Conservation (phyloP, 768 basidiomycete species). For the Boletus rubescentipes region DNA sequence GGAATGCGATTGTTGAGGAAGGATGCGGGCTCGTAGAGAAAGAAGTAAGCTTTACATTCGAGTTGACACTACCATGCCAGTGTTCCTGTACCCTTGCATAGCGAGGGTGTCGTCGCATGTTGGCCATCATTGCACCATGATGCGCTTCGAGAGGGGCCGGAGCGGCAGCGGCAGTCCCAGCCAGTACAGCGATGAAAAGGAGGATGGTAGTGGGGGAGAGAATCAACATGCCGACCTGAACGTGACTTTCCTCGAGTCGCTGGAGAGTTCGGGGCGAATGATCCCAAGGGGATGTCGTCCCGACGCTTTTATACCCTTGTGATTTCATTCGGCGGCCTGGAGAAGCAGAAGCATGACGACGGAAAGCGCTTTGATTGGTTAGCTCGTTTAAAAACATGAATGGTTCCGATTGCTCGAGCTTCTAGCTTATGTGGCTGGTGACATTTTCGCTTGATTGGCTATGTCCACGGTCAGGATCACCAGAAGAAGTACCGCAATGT, state of each 20-base stretch:
- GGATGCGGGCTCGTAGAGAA: not conserved
- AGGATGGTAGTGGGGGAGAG: not conserved
- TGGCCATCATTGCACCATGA: not conserved
- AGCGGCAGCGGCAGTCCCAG: not conserved
- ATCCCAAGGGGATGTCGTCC: not conserved
- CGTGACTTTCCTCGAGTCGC: not conserved
- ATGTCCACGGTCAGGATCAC: too few relatives aligned
- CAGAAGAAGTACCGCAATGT: not conserved
- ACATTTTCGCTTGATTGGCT: not conserved
- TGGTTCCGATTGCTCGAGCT: not conserved
- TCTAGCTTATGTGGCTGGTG: not conserved
- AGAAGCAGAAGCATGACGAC: not conserved
- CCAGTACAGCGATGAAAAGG: slow-evolving; percentile 1
- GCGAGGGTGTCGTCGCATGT: not conserved
- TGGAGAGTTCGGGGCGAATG: not conserved
- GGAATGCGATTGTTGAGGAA: not conserved
- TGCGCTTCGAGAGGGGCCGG: not conserved
- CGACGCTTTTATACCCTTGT: slow-evolving; percentile 4
- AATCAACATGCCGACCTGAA: slow-evolving; percentile 3
- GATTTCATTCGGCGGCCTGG: not conserved
- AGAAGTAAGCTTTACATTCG: not conserved
- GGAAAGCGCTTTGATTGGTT: not conserved
- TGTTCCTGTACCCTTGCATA: not conserved
- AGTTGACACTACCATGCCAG: not conserved
- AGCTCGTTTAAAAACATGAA: not conserved